Evolutionary conservation across 768 basidiomycete genomes (phyloP), one percentile per base, ranked within the genome.

Genomic region (Austroboletus eburneus): DNA sequence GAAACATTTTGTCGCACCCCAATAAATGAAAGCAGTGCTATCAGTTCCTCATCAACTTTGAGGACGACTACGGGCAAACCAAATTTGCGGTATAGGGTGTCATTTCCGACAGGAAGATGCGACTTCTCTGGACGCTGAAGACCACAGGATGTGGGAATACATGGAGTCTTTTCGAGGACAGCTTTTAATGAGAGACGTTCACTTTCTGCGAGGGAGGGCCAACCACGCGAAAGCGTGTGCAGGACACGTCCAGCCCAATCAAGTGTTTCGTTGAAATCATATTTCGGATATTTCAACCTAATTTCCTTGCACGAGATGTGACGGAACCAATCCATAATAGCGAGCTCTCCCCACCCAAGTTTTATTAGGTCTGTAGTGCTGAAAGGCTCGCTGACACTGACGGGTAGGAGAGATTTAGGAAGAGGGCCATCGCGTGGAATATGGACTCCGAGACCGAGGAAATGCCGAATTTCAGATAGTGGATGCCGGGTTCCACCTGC

Each of bases 171-270:
- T 18, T 7, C 34, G 13, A 35, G 18, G 5, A 35, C 10, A 4
- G 34, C 16, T 10, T 35, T 35, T 7, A 35, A 16, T 35, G 34
- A 2, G 10, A 4, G 18, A 18, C 13, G 6, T 18, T 18, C 6
- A 6, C 18, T 57, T 14, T 72, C 68, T 0, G 71, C 59, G 14
- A 88, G 59, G 4, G 77, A 75, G 12, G 78, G 72, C 89, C 91
- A 95, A 0, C 77, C 75, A 16, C 83, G 76, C 1, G 80, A 70
- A 6, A 91, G 60, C 35, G 78, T 69, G 2, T 59, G 59, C 7
- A 94, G 68, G 4, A 93, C 83, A 34, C 77, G 78, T 58, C 94
- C 93, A 1, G 91, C 80, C 78, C 93, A 95, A 14, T 68, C 56
- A 0, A 85, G 66, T 1, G 86, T 88, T 10, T 65, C 39, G 5